Conservation (phyloP, 345 rosid species). For the Tarenaya hassleriana region DNA sequence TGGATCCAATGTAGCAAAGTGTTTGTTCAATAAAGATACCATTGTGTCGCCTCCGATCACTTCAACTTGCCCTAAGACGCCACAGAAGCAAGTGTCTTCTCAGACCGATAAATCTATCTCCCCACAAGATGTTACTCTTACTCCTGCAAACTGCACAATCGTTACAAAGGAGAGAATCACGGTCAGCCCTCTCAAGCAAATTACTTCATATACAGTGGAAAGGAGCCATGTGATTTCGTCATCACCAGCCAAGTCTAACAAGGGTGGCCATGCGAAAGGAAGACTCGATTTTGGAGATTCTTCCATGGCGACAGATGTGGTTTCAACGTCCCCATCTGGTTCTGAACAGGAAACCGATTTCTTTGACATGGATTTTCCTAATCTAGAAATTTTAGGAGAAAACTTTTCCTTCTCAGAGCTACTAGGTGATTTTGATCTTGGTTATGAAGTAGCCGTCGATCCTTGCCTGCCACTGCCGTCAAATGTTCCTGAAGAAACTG, state of each 20-base stretch:
- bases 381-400: slow-evolving; percentile 59
- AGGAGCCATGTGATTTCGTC: slow-evolving; percentile 65
- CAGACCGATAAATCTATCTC: slow-evolving; percentile 34
- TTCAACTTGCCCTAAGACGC: slow-evolving; percentile 53
- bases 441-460: slow-evolving; percentile 31
- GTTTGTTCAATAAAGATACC: slow-evolving; percentile 57
- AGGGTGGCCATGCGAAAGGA: slow-evolving; percentile 73
- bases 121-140: slow-evolving; percentile 44
- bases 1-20: slow-evolving; percentile 50
- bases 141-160: slow-evolving; percentile 59
- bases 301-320: slow-evolving; percentile 16
- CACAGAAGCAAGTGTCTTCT: slow-evolving; percentile 43
- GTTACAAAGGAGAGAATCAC: slow-evolving; percentile 61
- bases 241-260: slow-evolving; percentile 59
- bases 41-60: slow-evolving; percentile 32
- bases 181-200: slow-evolving; percentile 68
- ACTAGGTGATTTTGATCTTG: slow-evolving; percentile 64
- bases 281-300: slow-evolving; percentile 83
- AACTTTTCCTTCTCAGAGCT: slow-evolving; percentile 69
- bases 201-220: slow-evolving; percentile 54
- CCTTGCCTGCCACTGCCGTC: slow-evolving; percentile 29
- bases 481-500: slow-evolving; percentile 24
- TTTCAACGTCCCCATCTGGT: slow-evolving; percentile 39
- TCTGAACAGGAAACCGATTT: slow-evolving; percentile 55
- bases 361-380: slow-evolving; percentile 59